Base-by-base conservation (phyloP, 2,329 filamentous ascomycete species). In the Sarocladium oryzae region DNA sequence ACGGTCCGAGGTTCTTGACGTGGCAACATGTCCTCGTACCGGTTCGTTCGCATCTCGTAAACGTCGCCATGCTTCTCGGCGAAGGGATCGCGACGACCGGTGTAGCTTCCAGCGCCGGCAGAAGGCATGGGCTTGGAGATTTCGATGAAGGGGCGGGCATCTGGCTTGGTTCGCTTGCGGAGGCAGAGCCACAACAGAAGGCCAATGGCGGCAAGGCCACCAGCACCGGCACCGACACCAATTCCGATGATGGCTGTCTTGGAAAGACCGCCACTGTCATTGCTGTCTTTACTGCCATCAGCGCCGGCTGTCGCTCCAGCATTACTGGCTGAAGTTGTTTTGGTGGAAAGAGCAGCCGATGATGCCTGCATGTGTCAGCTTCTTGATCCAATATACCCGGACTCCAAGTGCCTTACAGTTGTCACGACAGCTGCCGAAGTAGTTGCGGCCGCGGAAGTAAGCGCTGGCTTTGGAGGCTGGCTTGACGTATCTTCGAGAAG, bases 11-110 rank as follows among this genome's bases (percentile, higher is more conserved):
- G 78, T 43, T 73, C 69, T 53, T 73, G 68, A 40, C 76, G 67
- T 24, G 77, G 77, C 20, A 77, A 58, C 76, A 81, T 77, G 55
- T 82, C 78, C 61, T 82, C 78, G 56, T 82, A 82, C 37, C 76
- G 71, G 53, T 74, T 70, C 3, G 76, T 71, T 54, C 73, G 72
- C 59, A 74, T 66, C 56, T 81, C 77, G 38, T 80, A 67, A 43
- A 77, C 75, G 15, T 64, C 60, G 43, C 66, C 63, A 40, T 67
- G 63, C 51, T 72, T 69, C 52, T 68, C 64, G 18, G 60, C 61
- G 40, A 66, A 63, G n/a, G 64, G 65, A 49, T 60, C 59, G 53
- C 66, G 61, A 24, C 69, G 68, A 18, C 65, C 60, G 7, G 57
- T 61, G 28, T 67, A 65, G 51, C 69, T 73, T 18, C 60, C 57